phyloP scores from a whole-genome alignment of 2,329 filamentous ascomycete species.

The Paradendryphiella salina region DNA sequence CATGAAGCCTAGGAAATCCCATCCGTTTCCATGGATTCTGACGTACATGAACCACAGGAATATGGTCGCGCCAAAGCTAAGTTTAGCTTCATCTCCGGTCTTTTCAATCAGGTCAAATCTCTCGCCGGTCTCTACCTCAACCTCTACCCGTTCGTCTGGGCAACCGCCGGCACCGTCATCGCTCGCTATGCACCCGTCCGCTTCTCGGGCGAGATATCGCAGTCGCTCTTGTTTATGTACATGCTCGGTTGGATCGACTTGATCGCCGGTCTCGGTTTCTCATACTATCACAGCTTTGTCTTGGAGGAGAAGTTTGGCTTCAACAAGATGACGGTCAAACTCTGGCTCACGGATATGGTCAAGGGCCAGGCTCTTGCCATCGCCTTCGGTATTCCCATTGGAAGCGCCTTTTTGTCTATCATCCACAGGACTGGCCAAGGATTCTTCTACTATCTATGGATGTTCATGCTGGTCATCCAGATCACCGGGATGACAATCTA shows the following conservation, averaged over 20 bases:
- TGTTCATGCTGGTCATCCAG: conserved; percentile 87
- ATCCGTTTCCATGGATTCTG: conserved; percentile 14
- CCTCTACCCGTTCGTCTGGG: conserved; percentile 88
- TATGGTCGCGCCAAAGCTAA: conserved; percentile 96
- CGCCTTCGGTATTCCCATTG: conserved; percentile 80
- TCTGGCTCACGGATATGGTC: conserved; percentile 88
- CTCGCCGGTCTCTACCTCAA: conserved; percentile 88
- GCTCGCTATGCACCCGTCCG: conserved; percentile 72
- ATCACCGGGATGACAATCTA: conserved; percentile 96
- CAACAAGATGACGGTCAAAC: conserved; percentile 92
- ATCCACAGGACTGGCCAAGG: conserved; percentile 89
- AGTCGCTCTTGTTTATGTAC: conserved; percentile 91
- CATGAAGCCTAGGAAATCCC: conserved; percentile 1
- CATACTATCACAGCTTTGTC: conserved; percentile 92
- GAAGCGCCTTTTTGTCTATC: conserved; percentile 90
- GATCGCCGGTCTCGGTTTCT: conserved; percentile 74
- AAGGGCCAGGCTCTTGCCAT: conserved; percentile 85
- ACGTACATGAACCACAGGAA: conserved; percentile 52
- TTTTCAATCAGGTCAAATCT: conserved; percentile 88
- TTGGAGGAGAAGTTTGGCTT: conserved; percentile 97
- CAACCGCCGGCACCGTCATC: conserved; percentile 74
- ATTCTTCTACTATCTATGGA: conserved; percentile 98
- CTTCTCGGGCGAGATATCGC: conserved; percentile 89
- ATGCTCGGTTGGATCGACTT: conserved; percentile 82
- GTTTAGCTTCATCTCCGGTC: conserved; percentile 77